Percentiles rank a stretch among this genome's conserved stretches.
Evolutionary conservation across 768 basidiomycete genomes (phyloP).

Genomic region (Boletus reticulatus): DNA sequence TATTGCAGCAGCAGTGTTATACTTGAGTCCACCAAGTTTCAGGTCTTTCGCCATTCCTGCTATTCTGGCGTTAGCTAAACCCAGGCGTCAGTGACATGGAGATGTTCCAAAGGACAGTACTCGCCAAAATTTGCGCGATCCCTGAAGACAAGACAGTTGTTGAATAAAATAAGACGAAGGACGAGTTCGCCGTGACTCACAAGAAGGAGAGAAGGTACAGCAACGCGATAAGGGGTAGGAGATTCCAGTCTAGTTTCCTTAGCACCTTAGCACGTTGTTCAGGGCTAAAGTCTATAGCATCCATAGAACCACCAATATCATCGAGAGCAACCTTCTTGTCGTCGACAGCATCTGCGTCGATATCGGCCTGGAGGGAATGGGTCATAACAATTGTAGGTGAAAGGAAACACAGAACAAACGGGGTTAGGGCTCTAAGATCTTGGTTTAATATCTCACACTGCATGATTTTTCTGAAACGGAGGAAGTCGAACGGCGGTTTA

Average conservation of each 20-base stretch:
- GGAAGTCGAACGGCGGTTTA: not conserved
- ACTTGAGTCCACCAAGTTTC: not conserved
- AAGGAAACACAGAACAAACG: not conserved
- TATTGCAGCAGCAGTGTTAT: not conserved
- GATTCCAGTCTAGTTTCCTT: not conserved
- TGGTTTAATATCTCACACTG: not conserved
- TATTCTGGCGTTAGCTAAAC: not conserved
- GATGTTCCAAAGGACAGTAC: not conserved
- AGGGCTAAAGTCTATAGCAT: not conserved
- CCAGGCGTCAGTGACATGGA: not conserved
- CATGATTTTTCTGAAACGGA: not conserved
- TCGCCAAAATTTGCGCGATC: not conserved
- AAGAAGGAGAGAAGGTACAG: not conserved
- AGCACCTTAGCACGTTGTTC: not conserved
- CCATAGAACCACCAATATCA: not conserved
- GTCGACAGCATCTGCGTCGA: not conserved
- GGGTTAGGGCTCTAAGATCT: no score
- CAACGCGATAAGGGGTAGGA: not conserved
- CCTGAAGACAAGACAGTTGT: not conserved
- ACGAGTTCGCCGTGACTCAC: not conserved
- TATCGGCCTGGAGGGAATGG: not conserved
- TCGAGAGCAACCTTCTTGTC: not conserved
- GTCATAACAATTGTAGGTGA: not conserved
- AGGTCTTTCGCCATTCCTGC: not conserved
- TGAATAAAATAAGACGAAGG: no score